phyloP scores from a whole-genome alignment of 1,139 yeast species.

The Pichia inconspicua region DNA sequence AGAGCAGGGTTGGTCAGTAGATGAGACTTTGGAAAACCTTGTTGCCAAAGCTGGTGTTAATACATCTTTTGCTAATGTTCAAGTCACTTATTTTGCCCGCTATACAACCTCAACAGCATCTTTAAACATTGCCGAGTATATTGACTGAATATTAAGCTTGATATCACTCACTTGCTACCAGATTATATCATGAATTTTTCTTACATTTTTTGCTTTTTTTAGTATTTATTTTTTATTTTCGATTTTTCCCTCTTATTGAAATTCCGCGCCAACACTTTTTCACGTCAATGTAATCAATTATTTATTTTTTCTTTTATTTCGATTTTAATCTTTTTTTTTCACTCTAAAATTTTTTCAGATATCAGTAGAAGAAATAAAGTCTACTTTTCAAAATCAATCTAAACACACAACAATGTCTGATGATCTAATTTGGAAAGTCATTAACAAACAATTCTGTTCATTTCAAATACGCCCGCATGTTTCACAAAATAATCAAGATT shows the following conservation, averaged over 20 bases:
- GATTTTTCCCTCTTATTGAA: neutral
- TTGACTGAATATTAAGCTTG: too few relatives aligned
- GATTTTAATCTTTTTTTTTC: neutral
- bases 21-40: conserved; percentile 61
- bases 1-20: conserved; percentile 81
- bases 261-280: neutral
- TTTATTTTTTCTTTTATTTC: neutral
- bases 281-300: neutral
- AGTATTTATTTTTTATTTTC: neutral
- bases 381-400: too few relatives aligned
- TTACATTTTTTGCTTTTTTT: too few relatives aligned
- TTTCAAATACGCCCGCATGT: conserved; percentile 38
- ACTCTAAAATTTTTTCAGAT: neutral
- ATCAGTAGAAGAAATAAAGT: too few relatives aligned
- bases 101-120: neutral
- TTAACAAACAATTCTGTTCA: conserved; percentile 54
- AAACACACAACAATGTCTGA: conserved; percentile 12
- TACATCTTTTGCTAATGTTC: conserved; percentile 11
- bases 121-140: neutral
- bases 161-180: too few relatives aligned
- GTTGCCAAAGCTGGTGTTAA: conserved; percentile 61
- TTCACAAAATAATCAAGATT: conserved; percentile 48
- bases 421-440: conserved; percentile 49
- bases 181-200: too few relatives aligned
- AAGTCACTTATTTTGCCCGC: conserved; percentile 15